Conservation (phyloP, 2,329 filamentous ascomycete species). For the Colletotrichum sansevieriae region DNA sequence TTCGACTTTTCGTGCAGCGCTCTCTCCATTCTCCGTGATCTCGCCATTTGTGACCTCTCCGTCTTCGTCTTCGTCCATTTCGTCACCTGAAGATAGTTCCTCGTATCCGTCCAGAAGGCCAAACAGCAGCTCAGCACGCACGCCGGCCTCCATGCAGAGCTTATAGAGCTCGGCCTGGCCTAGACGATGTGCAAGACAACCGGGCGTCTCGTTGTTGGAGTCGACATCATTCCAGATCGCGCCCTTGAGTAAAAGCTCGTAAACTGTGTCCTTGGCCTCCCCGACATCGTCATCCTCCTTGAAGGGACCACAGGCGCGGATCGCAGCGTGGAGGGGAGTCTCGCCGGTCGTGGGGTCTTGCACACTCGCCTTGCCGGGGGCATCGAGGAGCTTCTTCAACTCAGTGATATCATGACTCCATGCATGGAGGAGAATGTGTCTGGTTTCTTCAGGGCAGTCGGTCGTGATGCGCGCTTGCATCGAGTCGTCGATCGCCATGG, state of each 20-base stretch:
- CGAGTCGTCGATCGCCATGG: conserved; percentile 60
- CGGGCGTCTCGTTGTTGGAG: conserved; percentile 87
- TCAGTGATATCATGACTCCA: conserved; percentile 73
- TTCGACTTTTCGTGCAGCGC: conserved; percentile 42
- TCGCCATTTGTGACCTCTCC: conserved; percentile 61
- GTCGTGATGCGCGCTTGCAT: conserved; percentile 66
- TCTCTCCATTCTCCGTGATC: conserved; percentile 22
- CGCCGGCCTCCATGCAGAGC: conserved; percentile 88
- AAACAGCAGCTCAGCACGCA: conserved; percentile 89
- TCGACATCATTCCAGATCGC: conserved; percentile 99
- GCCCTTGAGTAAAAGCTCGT: conserved; percentile 84
- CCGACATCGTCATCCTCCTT: conserved; percentile 60
- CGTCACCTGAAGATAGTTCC: conserved; percentile 71
- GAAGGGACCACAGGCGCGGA: conserved; percentile 76
- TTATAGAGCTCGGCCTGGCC: conserved; percentile 81
- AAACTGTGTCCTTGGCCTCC: conserved; percentile 75
- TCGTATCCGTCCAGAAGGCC: conserved; percentile 87
- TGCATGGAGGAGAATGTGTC: conserved; percentile 65
- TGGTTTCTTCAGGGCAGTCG: conserved; percentile 63
- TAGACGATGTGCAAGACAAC: conserved; percentile 82
- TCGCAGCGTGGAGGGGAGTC: conserved; percentile 90
- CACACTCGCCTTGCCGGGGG: conserved; percentile 75
- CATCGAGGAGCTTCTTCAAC: conserved; percentile 77
- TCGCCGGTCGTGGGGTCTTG: conserved; percentile 89
- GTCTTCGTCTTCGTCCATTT: conserved; percentile 60